Evolutionary conservation across 495 filamentous ascomycete species (phyloP).

Genomic region (Penicillium argentinense): DNA sequence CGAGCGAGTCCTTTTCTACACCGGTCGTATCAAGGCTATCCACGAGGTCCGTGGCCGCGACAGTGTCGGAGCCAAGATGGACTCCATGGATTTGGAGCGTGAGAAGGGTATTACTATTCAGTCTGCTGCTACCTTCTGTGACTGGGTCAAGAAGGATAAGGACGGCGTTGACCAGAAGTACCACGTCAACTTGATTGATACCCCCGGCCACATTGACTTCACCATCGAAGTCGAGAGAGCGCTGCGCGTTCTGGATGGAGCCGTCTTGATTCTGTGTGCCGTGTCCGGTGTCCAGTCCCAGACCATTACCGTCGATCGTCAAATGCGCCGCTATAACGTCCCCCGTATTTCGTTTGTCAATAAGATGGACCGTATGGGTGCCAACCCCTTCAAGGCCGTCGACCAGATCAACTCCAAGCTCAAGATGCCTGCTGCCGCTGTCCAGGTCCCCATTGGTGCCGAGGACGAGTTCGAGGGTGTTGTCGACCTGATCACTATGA

Average conservation of each 20-base stretch:
- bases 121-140: constrained; percentile 95
- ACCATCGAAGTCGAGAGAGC: constrained; percentile 99
- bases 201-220: constrained; percentile 98
- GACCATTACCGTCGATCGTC: constrained; percentile 96
- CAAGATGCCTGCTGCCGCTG: constrained; percentile 84
- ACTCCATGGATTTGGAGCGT: constrained; percentile 98
- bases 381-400: constrained; percentile 96
- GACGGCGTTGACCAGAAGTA: constrained; percentile 82
- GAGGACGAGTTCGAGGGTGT: constrained; percentile 95
- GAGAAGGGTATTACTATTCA: constrained; percentile 99
- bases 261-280: constrained; percentile 97
- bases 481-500: constrained; percentile 91
- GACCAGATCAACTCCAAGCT: constrained; percentile 97
- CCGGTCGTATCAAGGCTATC: constrained; percentile 92
- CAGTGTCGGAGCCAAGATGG: constrained; percentile 98
- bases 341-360: constrained; percentile 96
- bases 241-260: constrained; percentile 92
- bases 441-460: constrained; percentile 92
- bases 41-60: constrained; percentile 97
- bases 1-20: constrained; percentile 98
- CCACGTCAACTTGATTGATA: constrained; percentile 98
- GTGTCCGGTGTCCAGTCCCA: constrained; percentile 97
- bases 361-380: constrained; percentile 99
- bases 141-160: constrained; percentile 83
- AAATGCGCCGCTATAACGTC: constrained; percentile 98